Evolutionary conservation across 257 asterid genomes (phyloP), one percentile per base, ranked within the genome.

Genomic region (Penstemon davidsonii): DNA sequence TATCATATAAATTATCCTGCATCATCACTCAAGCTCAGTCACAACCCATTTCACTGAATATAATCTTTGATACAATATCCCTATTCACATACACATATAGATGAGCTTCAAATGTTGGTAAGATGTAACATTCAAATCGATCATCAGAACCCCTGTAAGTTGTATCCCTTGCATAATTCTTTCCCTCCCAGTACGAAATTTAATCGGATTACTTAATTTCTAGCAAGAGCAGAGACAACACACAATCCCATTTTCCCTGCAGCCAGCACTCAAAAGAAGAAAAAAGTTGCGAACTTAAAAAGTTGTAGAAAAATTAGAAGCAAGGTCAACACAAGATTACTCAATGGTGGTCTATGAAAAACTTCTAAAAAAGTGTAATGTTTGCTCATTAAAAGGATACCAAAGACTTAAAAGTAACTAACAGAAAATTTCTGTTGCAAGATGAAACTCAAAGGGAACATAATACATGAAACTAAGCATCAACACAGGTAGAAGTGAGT

Each of bases 31-130:
- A 75, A 72, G 75, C 75, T 73, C 52, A 73, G 69, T 65, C 73
- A 68, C 56, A 55, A 60, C 70, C 73, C 55, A 72, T 67, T 51
- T 75, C 83, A 61, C 78, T 55, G 64, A 68, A 68, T 65, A 73
- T 62, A 66, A 60, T 71, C 71, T 66, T 78, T 78, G 62, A 59
- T 68, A 78, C 75, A 78, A 74, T 74, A 67, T 66, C 74, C 49
- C 78, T 74, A 70, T 70, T 70, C 64, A 69, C 63, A 75, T 55
- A 66, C 53, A 69, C 68, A 64, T 44, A 65, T 37, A 68, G 56
- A 73, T 39, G 70, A 60, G 64, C 84, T 68, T 64, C 76, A 68
- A 54, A 62, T 12, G 51, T 68, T 79, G 73, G 72, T 38, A 70
- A 47, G 53, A 62, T 54, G 18, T 65, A 71, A 66, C 75, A 79